Base-by-base conservation (phyloP, 345 rosid species). In the Eucalyptus tenuipes region DNA sequence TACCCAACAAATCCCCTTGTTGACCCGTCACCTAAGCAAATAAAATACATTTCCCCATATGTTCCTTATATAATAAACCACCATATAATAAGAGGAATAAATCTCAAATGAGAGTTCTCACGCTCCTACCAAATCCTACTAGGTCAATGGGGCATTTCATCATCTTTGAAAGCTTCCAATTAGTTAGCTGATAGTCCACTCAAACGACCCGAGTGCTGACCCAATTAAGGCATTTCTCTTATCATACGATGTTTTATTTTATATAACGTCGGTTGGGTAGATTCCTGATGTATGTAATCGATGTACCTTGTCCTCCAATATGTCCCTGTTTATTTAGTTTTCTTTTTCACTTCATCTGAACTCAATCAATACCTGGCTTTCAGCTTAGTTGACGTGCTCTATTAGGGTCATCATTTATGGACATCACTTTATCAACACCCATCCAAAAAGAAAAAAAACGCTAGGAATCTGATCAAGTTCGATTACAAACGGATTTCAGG, bases 401-500 rank as follows among this genome's bases (percentile, higher is more conserved):
- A 10, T 75, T 75, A 37, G 27, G 82, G 45, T 40, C 7, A 75
- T 40, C 82, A 75, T 75, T 7, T 22, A 75, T 75, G 47, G 29
- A 20, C 47, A 13, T 37, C 27, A 18, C 27, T 5, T 18, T 5
- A 24, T 11, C 82, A 37, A 75, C 27, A 33, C 45, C 45, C 13
- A 37, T 71, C 44, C 13, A 37, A 10, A 68, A 10, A 18, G 5
- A 3, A 31, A 49, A 49, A 49, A 49, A 49, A 14, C 2, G 52
- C 2, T 2, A 2, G 13, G 42, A 33, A 31, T 68, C 12, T 2
- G 7, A 68, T 68, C 22, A 20, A 9, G 18, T 17, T 68, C 1
- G 7, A 10, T 33, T 8, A 15, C 3, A 18, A 12, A 5, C 8
- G 0, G 1, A 7, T 6, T 75, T 75, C 47, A 5, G 2, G 47